These are phyloP conservation scores for Vanrija sp. DNA, from an alignment of 1,284 basidiomycete species.

Conservation along the genomic window DNA sequence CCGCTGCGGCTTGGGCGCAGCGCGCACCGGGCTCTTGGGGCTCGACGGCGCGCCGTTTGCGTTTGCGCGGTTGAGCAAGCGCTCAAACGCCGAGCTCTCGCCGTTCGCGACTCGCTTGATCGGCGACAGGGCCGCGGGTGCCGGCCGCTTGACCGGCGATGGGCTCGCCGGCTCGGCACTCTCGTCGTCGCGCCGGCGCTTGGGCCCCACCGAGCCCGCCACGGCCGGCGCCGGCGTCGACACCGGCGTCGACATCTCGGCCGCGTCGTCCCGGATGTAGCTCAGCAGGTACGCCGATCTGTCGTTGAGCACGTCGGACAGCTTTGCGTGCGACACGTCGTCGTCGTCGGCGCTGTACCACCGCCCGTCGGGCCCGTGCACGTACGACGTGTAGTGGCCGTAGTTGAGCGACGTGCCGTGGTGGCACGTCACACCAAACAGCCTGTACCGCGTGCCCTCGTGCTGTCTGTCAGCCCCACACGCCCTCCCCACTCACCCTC, in stretches of 20 bases:
- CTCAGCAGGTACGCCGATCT: slow-evolving; percentile 91
- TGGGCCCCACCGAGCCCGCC: slow-evolving; percentile 4
- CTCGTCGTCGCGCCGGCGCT: slow-evolving; percentile 46
- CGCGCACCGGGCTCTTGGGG: not conserved
- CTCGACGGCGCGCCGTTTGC: not conserved
- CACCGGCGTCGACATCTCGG: not conserved
- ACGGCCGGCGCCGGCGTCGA: not conserved
- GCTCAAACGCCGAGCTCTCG: not conserved
- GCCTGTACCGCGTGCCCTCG: slow-evolving; percentile 71
- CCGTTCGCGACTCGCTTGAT: not conserved
- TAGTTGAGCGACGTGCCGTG: slow-evolving; percentile 88
- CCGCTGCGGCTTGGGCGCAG: not conserved
- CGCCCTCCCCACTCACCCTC: slow-evolving; percentile 41
- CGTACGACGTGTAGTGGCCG: slow-evolving; percentile 90
- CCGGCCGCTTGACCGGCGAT: slow-evolving; percentile 46
- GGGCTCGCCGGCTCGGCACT: slow-evolving; percentile 49
- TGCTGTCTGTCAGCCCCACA: slow-evolving; percentile 9
- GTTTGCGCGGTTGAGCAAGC: not conserved
- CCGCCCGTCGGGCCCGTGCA: slow-evolving; percentile 64
- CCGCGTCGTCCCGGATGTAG: slow-evolving; percentile 61
- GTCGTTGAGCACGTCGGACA: slow-evolving; percentile 56
- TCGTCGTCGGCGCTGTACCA: slow-evolving; percentile 98
- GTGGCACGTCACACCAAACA: slow-evolving; percentile 92
- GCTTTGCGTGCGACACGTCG: slow-evolving; percentile 54
- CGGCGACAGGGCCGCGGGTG: not conserved